Base-by-base conservation (phyloP, 352 stramenopile genomes). In the Salisapilia sapeloensis region DNA sequence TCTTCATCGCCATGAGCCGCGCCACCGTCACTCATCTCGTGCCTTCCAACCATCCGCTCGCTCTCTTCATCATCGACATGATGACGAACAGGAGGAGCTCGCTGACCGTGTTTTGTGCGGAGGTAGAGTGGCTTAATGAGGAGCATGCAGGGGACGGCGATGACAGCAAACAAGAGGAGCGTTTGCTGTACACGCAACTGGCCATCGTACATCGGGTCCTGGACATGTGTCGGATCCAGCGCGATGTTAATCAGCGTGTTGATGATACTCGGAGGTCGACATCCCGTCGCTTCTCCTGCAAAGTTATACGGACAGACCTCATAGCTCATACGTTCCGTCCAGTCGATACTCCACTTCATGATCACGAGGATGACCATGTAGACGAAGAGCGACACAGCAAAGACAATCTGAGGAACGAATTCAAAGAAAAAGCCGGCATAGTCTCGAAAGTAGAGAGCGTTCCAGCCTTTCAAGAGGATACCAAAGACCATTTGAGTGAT, bases 291-390 rank as follows among this genome's bases (percentile, higher is more conserved):
- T 34, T 74, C 71, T 9, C 92, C 93, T 33, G 87, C 93, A 61
- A 83, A 97, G 56, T 96, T 72, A 45, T 96, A 81, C 22, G 89
- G 82, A 47, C 93, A 98, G 41, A 90, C 72, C 28, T 92, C 69
- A 30, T 74, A 38, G 26, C 57, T 61, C 89, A 97, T 97, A 43
- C 87, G 77, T 36, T 87, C 79, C 11, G 96, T 92, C 94, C 94
- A 99, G 67, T 98, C 78, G 50, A 98, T 98, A 42, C 60, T 83
- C 95, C 95, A 99, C 70, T 99, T 99, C 62, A 97, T 90, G 19
- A 99, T 76, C 57, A 99, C 99, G 29, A 99, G 42, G 17, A 98
- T 62, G 33, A 97, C 67, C 94, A 99, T 99, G 85, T 99, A 99
- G 39, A 96, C 80, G 61, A 99, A 99, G 17, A 99, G 71, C 14